These are phyloP conservation scores for Metarhizium guizhouense DNA, from an alignment of 2,329 filamentous ascomycete species.

Conservation along the genomic window DNA sequence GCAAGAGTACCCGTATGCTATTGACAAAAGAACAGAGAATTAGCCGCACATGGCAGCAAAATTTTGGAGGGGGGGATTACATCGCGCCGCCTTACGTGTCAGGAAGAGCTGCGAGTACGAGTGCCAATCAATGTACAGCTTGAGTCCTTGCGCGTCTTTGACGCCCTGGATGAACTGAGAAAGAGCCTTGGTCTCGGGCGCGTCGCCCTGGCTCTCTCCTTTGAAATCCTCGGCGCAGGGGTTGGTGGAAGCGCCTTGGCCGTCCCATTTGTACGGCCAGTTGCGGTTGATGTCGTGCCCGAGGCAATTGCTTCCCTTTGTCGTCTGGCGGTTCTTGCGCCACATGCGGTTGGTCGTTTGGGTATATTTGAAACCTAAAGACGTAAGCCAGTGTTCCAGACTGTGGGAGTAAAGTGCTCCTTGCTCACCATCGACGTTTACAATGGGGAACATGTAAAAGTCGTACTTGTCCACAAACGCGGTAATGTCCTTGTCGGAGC, in stretches of 20 bases:
- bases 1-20: conserved; percentile 52
- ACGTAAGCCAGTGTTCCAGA: too few relatives aligned
- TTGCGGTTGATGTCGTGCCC: conserved; percentile 53
- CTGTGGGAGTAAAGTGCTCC: too few relatives aligned
- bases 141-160: conserved; percentile 36
- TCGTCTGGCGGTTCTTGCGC: conserved; percentile 49
- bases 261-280: conserved; percentile 47
- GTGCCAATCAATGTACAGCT: conserved; percentile 57
- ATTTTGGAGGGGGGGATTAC: not conserved
- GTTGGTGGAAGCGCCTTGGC: conserved; percentile 37
- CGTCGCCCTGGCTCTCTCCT: conserved; percentile 33
- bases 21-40: conserved; percentile 31
- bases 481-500: conserved; percentile 25
- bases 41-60: not conserved
- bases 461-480: conserved; percentile 52
- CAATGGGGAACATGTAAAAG: conserved; percentile 55
- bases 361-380: conserved; percentile 48
- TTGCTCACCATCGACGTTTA: conserved; percentile 48
- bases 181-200: conserved; percentile 43
- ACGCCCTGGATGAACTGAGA: conserved; percentile 23
- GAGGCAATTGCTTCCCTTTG: conserved; percentile 30
- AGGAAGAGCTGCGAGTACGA: conserved; percentile 53
- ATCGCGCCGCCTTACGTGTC: conserved; percentile 43
- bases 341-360: conserved; percentile 49
- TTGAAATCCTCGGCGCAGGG: conserved; percentile 42